phyloP scores from a whole-genome alignment of 2,329 filamentous ascomycete genomes.

The Exophiala sp. region DNA sequence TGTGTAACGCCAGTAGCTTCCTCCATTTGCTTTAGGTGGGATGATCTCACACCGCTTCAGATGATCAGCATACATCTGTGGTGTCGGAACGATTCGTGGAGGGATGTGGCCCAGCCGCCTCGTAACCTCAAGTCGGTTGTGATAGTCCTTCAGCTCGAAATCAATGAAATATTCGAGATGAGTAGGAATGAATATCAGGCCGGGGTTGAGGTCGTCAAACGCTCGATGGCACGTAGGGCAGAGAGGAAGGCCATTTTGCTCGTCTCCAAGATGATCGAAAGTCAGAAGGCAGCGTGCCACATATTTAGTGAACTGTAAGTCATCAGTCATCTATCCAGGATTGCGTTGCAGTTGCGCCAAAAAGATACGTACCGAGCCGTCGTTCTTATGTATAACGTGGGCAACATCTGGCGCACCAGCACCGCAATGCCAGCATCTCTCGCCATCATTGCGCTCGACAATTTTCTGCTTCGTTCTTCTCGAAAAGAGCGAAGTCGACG shows the following conservation, averaged over 20 bases:
- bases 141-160: constrained; percentile 23
- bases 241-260: constrained; percentile 24
- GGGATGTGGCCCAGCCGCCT: constrained; percentile 3
- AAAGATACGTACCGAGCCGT: constrained; percentile 10
- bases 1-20: constrained; percentile 11
- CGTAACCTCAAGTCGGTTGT: constrained; percentile 4
- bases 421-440: constrained; percentile 9
- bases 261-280: constrained; percentile 6
- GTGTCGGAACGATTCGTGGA: constrained; percentile 12
- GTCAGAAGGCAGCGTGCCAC: constrained; percentile 5
- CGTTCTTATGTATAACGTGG: constrained; percentile 2
- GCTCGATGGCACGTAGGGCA: constrained; percentile 22
- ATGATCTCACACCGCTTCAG: background rate
- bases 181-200: constrained; percentile 25
- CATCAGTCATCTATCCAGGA: background rate
- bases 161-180: constrained; percentile 25
- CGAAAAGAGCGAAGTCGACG: constrained; percentile 9
- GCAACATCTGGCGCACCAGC: constrained; percentile 7
- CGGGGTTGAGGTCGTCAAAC: constrained; percentile 17
- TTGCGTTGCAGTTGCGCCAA: background rate
- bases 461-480: constrained; percentile 9
- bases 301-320: constrained; percentile 9
- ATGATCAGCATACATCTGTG: constrained; percentile 10
- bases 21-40: constrained; percentile 3
- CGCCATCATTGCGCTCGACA: constrained; percentile 8